Evolutionary conservation across 2,329 filamentous ascomycete genomes (phyloP), one percentile per base, ranked within the genome.

Genomic region (Paramyrothecium sp.): DNA sequence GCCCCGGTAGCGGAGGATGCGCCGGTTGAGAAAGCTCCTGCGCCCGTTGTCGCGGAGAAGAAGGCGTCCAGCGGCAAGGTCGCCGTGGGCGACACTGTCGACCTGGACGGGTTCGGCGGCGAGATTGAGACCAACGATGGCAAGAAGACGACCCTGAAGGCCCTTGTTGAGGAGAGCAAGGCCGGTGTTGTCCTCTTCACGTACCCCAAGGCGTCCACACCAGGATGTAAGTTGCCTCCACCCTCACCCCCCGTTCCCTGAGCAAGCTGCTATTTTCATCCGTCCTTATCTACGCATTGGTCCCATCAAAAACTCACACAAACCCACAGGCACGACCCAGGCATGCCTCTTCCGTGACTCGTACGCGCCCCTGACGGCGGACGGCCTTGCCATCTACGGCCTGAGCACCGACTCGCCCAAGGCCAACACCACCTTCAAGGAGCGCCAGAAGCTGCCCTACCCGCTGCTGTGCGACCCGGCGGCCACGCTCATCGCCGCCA

Each of bases 131-230:
- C 89, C 61, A 87, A 98, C 63, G 91, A 96, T 62, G 92, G 92
- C 67, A 78, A 82, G 55, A 90, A 89, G 77, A 92, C 89, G 7
- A 92, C 87, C 1, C 79, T 99, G 58, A 89, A 91, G 77, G 81
- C 87, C 65, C 86, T 99, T 22, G 83, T 97, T 52, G 89, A 92
- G 54, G 84, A 89, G 69, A 96, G 92, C 82, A 88, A 91, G 76
- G 81, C 84, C 38, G 95, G 94, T 23, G 89, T 98, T 48, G 91
- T 97, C 34, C 78, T 98, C 30, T 97, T 99, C 74, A 97, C 93
- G 33, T 98, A 98, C 71, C 95, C 95, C 58, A 96, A 90, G 77
- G 95, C 95, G 13, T 95, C 90, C 26, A 99, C 95, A 21, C 91
- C 92, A 41, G 94, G 94, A 61, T 98, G 94, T 97, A 86, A 85